Base-by-base conservation (phyloP, 805 yeast species). In the Metschnikowia cubensis region DNA sequence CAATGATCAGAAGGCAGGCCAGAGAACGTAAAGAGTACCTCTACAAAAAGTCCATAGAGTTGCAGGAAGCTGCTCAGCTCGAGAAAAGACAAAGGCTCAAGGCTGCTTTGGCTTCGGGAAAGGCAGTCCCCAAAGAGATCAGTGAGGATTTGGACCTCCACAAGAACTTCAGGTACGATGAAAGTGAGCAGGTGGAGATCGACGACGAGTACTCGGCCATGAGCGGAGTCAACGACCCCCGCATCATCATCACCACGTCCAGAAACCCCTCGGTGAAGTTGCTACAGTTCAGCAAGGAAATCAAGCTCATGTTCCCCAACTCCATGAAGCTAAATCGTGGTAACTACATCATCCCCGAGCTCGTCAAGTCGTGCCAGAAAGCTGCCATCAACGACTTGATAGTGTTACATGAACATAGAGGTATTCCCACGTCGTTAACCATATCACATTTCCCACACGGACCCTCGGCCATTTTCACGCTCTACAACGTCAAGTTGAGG, bases 391-490 rank as follows among this genome's bases (percentile, higher is more conserved):
- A 94, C 1, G 99, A 94, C 66, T 70, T 94, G 58, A 74, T 94
- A 21, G 78, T 94, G 3, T 70, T 94, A 20, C 98, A 94, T 66
- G 99, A 94, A 66, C 99, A 94, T 69, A 80, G 99, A 70, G 99
- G 99, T 80, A 92, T 89, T 0, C 99, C 99, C 47, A 91, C 97
- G 0, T 88, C 97, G 1, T 62, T 94, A 52, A 92, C 98, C 1
- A 73, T 94, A 25, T 85, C 94, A 33, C 99, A 94, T 74, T 87
- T 94, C 67, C 99, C 99, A 3, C 96, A 94, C 65, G 99, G 99
- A 0, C 99, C 99, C 17, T 87, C 97, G 2, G 95, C 94, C 33
- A 85, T 87, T 42, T 94, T 94, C 75, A 88, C 97, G 10, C 73
- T 94, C 50, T 98, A 94, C 69, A 94, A 94, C 62, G 98, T 94